Conservation (phyloP, 139 green algal species). For the Astrephomene gubernaculifera region DNA sequence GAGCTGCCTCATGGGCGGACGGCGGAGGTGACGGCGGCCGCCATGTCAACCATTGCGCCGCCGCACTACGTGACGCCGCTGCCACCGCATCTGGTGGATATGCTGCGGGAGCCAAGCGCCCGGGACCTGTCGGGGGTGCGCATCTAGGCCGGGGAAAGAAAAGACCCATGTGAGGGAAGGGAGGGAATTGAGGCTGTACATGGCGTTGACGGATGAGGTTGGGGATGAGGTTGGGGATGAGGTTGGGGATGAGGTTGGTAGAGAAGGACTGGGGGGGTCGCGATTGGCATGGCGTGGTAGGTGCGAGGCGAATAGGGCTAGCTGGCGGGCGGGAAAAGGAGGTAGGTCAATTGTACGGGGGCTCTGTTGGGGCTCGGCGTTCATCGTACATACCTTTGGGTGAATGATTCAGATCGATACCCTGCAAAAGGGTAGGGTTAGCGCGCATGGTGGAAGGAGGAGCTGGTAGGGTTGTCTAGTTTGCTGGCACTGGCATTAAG, state of each 20-base stretch:
- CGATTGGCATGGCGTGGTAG: background rate
- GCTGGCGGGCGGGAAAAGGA: too few relatives aligned
- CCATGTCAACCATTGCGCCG: slow-evolving; percentile 17
- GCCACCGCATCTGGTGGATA: slow-evolving; percentile 22
- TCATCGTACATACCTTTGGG: too few relatives aligned
- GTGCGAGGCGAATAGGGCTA: too few relatives aligned
- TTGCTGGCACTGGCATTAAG: too few relatives aligned
- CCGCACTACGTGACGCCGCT: slow-evolving; percentile 28
- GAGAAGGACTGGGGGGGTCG: background rate
- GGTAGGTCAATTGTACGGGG: too few relatives aligned
- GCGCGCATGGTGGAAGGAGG: too few relatives aligned
- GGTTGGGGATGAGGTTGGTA: background rate
- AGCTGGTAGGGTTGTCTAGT: too few relatives aligned
- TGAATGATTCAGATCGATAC: too few relatives aligned
- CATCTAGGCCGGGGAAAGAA: background rate
- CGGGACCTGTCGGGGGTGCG: slow-evolving; percentile 6
- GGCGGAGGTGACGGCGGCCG: slow-evolving; percentile 16
- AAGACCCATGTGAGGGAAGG: too few relatives aligned
- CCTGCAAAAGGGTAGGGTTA: too few relatives aligned
- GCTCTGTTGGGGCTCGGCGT: too few relatives aligned
- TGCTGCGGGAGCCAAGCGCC: slow-evolving; percentile 21
- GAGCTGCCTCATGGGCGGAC: background rate
- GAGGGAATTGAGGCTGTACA: too few relatives aligned
- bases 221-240: background rate
- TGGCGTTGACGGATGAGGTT: background rate